These are phyloP conservation scores for Russula lepida DNA, from an alignment of 768 basidiomycete genomes.

Conservation along the genomic window DNA sequence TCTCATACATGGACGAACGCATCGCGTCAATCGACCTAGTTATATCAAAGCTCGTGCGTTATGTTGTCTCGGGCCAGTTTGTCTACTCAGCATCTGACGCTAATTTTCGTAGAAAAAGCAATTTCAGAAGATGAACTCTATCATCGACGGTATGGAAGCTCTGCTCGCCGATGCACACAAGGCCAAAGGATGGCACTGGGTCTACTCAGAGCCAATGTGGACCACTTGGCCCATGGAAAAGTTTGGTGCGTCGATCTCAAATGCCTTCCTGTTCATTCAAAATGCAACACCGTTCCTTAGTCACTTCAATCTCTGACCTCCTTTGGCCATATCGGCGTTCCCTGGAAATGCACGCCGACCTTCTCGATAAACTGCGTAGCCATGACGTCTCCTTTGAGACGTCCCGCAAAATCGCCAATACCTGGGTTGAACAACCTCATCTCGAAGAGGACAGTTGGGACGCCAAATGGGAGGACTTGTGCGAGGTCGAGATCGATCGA, in stretches of 20 bases:
- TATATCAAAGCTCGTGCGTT: conserved; percentile 56
- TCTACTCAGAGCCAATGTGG: conserved; percentile 67
- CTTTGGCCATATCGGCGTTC: conserved; percentile 62
- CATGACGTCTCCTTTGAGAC: conserved; percentile 65
- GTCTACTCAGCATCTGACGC: not conserved
- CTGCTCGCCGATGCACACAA: conserved; percentile 63
- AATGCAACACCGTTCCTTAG: conserved; percentile 29
- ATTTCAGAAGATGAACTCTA: conserved; percentile 54
- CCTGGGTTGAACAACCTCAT: conserved; percentile 64
- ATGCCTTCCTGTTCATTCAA: not conserved
- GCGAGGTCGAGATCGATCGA: conserved; percentile 63
- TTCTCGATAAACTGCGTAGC: conserved; percentile 49
- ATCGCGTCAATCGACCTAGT: conserved; percentile 52
- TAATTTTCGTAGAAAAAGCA: conserved; percentile 48
- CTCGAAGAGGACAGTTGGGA: conserved; percentile 65
- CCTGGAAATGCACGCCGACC: conserved; percentile 44
- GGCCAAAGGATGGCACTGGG: conserved; percentile 65
- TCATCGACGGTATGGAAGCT: conserved; percentile 56
- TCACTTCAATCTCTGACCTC: conserved; percentile 45
- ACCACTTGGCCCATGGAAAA: conserved; percentile 73
- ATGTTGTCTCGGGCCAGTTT: not conserved
- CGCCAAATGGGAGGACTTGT: conserved; percentile 69
- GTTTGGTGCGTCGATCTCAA: conserved; percentile 45
- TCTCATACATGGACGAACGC: conserved; percentile 58
- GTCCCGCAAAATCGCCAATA: conserved; percentile 50